Percentiles rank a stretch among this genome's conserved stretches.
These are phyloP conservation scores for Trifolium dubium DNA, from an alignment of 306 rosid species.

Conservation along the genomic window DNA sequence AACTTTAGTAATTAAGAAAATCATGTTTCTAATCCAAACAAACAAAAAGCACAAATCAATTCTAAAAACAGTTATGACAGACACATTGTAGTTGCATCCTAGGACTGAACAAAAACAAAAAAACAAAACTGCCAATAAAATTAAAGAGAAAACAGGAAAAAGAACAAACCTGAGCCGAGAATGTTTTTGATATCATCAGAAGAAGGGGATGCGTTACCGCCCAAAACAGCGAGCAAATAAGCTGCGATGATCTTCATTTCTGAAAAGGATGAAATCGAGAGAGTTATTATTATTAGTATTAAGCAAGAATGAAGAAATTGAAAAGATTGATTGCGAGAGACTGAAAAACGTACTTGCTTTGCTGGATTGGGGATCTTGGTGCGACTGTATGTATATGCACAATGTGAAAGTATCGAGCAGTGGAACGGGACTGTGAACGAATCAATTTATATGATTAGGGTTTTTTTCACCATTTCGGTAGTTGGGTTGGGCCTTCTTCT, in stretches of 20 bases:
- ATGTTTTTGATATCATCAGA: slow-evolving; percentile 60
- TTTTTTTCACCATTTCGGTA: not conserved
- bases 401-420: not conserved
- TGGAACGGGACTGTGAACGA: not conserved
- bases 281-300: no score
- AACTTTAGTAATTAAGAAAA: not conserved
- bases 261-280: slow-evolving; percentile 29
- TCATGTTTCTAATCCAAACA: not conserved
- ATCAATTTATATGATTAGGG: slow-evolving; percentile 19
- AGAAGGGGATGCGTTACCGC: slow-evolving; percentile 65
- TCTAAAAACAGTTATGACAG: not conserved
- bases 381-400: slow-evolving; percentile 24
- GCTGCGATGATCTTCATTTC: slow-evolving; percentile 80
- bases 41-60: not conserved
- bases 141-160: not conserved
- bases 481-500: not conserved
- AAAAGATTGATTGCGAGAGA: not conserved
- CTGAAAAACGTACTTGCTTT: slow-evolving; percentile 36
- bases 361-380: not conserved
- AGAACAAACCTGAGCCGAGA: slow-evolving; percentile 54
- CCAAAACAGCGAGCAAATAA: slow-evolving; percentile 76
- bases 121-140: not conserved
- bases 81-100: not conserved
- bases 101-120: not conserved
- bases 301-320: slow-evolving; percentile 2